Base-by-base conservation (phyloP, 495 filamentous ascomycete species). In the Penicillium subrubescens region DNA sequence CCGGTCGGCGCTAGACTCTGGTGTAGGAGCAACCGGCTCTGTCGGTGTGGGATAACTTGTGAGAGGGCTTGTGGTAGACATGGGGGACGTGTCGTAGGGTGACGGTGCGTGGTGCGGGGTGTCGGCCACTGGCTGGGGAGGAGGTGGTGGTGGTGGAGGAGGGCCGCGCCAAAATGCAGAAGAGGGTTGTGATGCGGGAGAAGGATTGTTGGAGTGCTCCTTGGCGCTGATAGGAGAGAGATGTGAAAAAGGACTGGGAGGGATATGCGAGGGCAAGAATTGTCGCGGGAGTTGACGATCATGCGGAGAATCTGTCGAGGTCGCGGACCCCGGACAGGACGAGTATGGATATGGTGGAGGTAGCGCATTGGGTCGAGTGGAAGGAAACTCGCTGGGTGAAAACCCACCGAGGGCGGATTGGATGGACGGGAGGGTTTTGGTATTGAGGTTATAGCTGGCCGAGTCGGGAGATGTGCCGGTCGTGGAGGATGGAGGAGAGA, bases 21-120 rank as follows among this genome's bases (percentile, higher is more conserved):
- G 51, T 5, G 48, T 41, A 4, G 61, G 41, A 17, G 67, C 66
- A 0, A 75, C 64, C 25, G 73, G 77, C 33, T 82, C 80, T 10
- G 72, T 79, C 10, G 80, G 80, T 0, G 79, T 82, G 8, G 78
- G 80, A 68, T 83, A 83, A 52, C 66, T 71, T 10, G 73, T 73
- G 3, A 72, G 69, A 2, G 78, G 78, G 39, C 76, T 83, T 48
- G 74, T 75, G 6, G 72, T 71, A 5, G 69, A 67, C 62, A 75
- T 64, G 10, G 73, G 65, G 8, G 68, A 68, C 12, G 71, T 63
- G 29, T 77, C 75, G 25, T 76, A 75, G 14, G 71, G 69, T 2
- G 71, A 69, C 1, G 57, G 19, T 25, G 58, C 33, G 21, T 48
- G 27, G n/a, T 50, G 39, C 35, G 60, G 56, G 29, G 61, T 41